A percentile compares a stretch with the other conserved stretches of the same genome.
These are phyloP conservation scores for Plantago elongata DNA, from an alignment of 257 asterid species.

Conservation along the genomic window DNA sequence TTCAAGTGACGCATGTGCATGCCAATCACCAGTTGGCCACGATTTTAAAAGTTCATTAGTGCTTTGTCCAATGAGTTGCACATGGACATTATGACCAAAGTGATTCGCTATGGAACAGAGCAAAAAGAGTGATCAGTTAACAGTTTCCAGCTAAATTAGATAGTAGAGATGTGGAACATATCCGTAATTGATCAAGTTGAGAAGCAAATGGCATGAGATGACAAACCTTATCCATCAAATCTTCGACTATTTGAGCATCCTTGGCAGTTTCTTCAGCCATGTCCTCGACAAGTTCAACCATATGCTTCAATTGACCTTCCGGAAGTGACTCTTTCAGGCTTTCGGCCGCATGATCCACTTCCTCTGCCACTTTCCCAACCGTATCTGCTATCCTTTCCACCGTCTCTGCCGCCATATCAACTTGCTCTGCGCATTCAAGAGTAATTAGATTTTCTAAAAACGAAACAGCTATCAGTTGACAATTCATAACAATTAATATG, in stretches of 20 bases:
- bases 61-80: too few species aligned
- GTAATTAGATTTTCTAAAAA: not conserved
- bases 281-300: conserved; percentile 25
- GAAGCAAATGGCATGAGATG: not conserved
- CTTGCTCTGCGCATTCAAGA: not conserved
- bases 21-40: too few species aligned
- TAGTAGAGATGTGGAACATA: not conserved
- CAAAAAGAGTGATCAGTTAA: too few species aligned
- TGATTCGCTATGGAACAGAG: too few species aligned
- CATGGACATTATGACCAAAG: too few species aligned
- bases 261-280: conserved; percentile 35
- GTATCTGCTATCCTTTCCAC: conserved; percentile 15
- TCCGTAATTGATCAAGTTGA: not conserved
- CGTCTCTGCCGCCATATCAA: conserved; percentile 10
- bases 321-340: conserved; percentile 25
- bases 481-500: too few species aligned
- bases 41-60: too few species aligned
- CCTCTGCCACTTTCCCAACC: conserved; percentile 22
- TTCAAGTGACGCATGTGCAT: too few species aligned
- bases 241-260: conserved; percentile 35
- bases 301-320: conserved; percentile 27
- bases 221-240: conserved; percentile 40
- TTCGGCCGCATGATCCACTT: conserved; percentile 23
- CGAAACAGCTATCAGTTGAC: too few species aligned
- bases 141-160: not conserved